Conservation (phyloP, 441 rosid species). For the Lagerstroemia fauriei region DNA sequence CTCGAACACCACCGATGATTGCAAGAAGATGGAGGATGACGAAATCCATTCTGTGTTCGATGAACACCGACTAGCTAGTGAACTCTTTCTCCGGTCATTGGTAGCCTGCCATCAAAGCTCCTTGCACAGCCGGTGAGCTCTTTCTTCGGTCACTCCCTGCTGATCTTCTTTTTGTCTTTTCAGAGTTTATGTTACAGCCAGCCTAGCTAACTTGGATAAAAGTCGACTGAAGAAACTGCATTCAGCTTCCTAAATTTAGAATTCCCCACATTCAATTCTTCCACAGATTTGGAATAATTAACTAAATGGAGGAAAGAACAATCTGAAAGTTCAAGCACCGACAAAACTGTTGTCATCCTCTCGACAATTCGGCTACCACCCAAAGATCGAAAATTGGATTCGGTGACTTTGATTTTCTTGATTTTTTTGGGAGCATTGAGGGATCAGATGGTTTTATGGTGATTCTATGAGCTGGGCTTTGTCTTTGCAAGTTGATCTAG, state of each 20-base stretch:
- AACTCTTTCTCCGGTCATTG: too few relatives aligned
- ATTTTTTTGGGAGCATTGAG: neutral
- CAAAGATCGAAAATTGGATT: neutral
- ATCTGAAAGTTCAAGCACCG: neutral
- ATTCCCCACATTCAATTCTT: neutral
- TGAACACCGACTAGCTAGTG: too few relatives aligned
- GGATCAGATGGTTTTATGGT: neutral
- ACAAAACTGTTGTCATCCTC: neutral
- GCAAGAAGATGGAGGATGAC: too few relatives aligned
- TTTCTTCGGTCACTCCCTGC: neutral
- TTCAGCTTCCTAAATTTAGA: neutral
- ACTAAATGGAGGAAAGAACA: neutral
- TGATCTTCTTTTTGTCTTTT: neutral
- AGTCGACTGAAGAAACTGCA: neutral
- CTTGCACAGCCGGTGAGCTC: neutral
- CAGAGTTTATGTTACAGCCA: neutral
- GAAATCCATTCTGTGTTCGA: too few relatives aligned
- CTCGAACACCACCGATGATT: too few relatives aligned
- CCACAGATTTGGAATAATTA: neutral
- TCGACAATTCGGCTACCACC: neutral
- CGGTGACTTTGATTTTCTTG: neutral
- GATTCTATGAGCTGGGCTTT: neutral
- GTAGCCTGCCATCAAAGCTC: neutral
- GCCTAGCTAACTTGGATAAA: neutral
- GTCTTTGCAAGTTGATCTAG: neutral